Evolutionary conservation across 768 basidiomycete species (phyloP), one percentile per base, ranked within the genome.

Genomic region (Xanthoconium stramineum): DNA sequence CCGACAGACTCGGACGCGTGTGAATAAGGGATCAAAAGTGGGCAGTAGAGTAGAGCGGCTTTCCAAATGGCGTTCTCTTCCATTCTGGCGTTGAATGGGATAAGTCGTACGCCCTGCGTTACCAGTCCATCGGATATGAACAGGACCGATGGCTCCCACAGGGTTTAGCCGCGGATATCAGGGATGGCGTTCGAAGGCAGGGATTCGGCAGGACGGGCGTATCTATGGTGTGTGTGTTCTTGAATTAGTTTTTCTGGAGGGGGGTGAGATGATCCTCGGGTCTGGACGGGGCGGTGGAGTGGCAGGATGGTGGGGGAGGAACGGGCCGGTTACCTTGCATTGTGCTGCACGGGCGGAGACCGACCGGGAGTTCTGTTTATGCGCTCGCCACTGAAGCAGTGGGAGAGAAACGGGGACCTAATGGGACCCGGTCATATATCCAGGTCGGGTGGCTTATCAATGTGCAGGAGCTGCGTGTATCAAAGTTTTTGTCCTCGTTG

Each of bases 321-420:
- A 12, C 33, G 24, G 24, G 24, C 24, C 24, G 24, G 24, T 24
- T 24, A 4, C 24, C 24, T 24, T 24, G 24, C 24, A 24, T 24
- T 24, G 33, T 35, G 12, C 12, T 8, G 33, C 33, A 35, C 5
- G 33, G 9, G 6, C 33, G 38, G 17, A 28, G 46, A 29, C 19
- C 35, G 30, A 37, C 32, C 38, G 53, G 59, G 0, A 42, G 29
- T 32, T n/a, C 15, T 6, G 28, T 50, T 45, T 28, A 37, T n/a
- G 59, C 52, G 43, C 47, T 33, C 38, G 47, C 37, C 47, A 56
- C 59, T 40, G 53, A 60, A 39, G 52, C 5, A 44, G 12, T 24
- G 29, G 42, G 17, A 30, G n/a, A 43, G 28, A 46, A 24, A 24
- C 24, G 24, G 24, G 24, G 24, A 24, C 24, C 24, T 24, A 24